Evolutionary conservation across 176 grass and related monocot species (phyloP), one percentile per base, ranked within the genome.

Genomic region (Eleusine indica): DNA sequence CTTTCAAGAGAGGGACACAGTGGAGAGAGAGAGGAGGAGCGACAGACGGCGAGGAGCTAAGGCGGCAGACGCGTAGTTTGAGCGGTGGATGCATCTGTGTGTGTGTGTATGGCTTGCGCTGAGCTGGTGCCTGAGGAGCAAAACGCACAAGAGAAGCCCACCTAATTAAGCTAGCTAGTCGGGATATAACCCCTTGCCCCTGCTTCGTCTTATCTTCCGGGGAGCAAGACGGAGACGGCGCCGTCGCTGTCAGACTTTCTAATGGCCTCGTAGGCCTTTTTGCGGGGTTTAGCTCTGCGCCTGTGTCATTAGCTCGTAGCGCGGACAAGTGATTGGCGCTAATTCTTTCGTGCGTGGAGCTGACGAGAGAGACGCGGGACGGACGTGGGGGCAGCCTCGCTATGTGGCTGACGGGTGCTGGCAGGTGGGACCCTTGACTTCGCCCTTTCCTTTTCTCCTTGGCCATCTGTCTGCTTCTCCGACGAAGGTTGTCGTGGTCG

Each of bases 11-110:
- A 57, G 58, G 28, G 48, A 57, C 15, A 43, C 35, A 10, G 40
- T 42, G 61, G 42, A 44, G 40, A 16, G 16, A 2, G 3, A 46
- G 49, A 17, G 15, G 49, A 11, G 49, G 9, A 3, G 9, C 49
- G 29, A 41, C 25, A 25, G 25, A 25, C 21, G 53, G 62, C 14
- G 82, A 19, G 9, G n/a, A 56, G 75, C 13, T 1, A 43, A 37
- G 66, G 74, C 61, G 74, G 66, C 18, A 78, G 74, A 94, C 91
- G 83, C 89, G 94, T 87, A 54, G 52, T 90, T 88, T 86, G 88
- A 84, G 81, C 83, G 60, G 64, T 67, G 32, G 72, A 40, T 21
- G 65, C 52, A 74, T 46, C 8, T 70, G 73, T 66, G 80, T 63
- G 64, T 76, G 73, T 66, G 80, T 63, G 64, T 76, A 56, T 72